Evolutionary conservation across 2,329 filamentous ascomycete genomes (phyloP).

Genomic region (Fonsecaea nubica): DNA sequence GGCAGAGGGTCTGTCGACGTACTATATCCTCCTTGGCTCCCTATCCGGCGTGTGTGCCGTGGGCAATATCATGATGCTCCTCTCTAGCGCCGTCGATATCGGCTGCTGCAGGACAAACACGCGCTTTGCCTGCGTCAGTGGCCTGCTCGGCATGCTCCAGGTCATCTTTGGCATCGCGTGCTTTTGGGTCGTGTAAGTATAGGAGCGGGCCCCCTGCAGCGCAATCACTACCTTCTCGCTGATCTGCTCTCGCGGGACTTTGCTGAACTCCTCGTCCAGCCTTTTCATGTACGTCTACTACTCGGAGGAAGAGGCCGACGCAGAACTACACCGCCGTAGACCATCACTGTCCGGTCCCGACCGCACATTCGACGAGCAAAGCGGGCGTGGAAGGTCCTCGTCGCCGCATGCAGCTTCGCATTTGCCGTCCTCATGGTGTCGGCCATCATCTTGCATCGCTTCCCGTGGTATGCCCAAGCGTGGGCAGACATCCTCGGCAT

Average conservation of each 20-base stretch:
- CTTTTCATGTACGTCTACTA: constrained; percentile 32
- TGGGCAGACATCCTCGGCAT: constrained; percentile 26
- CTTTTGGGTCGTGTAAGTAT: constrained; percentile 28
- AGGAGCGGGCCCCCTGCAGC: background rate
- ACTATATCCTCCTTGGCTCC: constrained; percentile 27
- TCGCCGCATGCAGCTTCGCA: constrained; percentile 27
- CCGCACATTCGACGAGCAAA: constrained; percentile 27
- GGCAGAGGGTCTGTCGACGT: constrained; percentile 28
- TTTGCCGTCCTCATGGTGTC: constrained; percentile 24
- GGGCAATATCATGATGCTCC: constrained; percentile 31
- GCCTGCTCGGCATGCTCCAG: constrained; percentile 27
- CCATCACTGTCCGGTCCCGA: constrained; percentile 25
- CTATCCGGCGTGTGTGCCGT: constrained; percentile 29
- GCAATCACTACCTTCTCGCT: background rate
- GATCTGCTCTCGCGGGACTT: background rate
- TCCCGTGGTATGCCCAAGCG: constrained; percentile 25
- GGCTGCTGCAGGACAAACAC: constrained; percentile 29
- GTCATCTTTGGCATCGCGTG: constrained; percentile 28
- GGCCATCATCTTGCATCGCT: constrained; percentile 26
- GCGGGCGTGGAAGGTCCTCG: constrained; percentile 23
- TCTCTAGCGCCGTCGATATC: constrained; percentile 28
- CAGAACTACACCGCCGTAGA: constrained; percentile 22
- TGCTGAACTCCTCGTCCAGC: constrained; percentile 4
- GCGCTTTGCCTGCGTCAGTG: constrained; percentile 25
- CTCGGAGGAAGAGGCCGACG: constrained; percentile 29